Evolutionary conservation across 306 rosid species (phyloP).

Genomic region (Cicer pinnatifidum): DNA sequence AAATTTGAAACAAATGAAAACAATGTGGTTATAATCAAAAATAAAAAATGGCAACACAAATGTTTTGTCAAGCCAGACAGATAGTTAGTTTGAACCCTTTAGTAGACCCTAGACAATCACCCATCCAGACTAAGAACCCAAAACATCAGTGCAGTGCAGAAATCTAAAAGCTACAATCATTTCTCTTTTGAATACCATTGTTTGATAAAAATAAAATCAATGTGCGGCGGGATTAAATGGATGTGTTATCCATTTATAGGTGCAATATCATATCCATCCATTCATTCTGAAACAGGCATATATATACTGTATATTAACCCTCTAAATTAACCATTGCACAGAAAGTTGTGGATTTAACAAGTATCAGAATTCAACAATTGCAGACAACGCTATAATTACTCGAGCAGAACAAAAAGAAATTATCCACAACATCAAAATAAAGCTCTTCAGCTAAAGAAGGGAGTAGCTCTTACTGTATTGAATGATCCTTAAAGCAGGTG

Average conservation of each 20-base stretch:
- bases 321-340: slow-evolving; percentile 4
- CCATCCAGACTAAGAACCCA: slow-evolving; percentile 29
- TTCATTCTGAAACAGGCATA: background rate
- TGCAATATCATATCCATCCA: slow-evolving; percentile 18
- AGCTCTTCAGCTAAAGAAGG: slow-evolving; percentile 36
- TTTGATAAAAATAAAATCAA: slow-evolving; percentile 14
- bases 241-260: slow-evolving; percentile 11
- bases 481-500: slow-evolving; percentile 71
- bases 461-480: slow-evolving; percentile 78
- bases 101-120: slow-evolving; percentile 33
- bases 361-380: slow-evolving; percentile 8
- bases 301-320: slow-evolving; percentile 16
- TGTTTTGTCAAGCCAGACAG: background rate
- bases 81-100: slow-evolving; percentile 19
- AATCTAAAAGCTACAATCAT: slow-evolving; percentile 13
- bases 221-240: slow-evolving; percentile 3
- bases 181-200: slow-evolving; percentile 17
- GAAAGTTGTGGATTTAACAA: slow-evolving; percentile 10
- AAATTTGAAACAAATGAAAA: background rate
- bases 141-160: slow-evolving; percentile 3
- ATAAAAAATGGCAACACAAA: background rate
- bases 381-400: slow-evolving; percentile 11
- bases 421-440: slow-evolving; percentile 20
- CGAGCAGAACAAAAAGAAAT: slow-evolving; percentile 34
- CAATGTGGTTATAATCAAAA: background rate